These are phyloP conservation scores for Polyporus tsugae DNA, from an alignment of 1,284 basidiomycete genomes.

Conservation along the genomic window DNA sequence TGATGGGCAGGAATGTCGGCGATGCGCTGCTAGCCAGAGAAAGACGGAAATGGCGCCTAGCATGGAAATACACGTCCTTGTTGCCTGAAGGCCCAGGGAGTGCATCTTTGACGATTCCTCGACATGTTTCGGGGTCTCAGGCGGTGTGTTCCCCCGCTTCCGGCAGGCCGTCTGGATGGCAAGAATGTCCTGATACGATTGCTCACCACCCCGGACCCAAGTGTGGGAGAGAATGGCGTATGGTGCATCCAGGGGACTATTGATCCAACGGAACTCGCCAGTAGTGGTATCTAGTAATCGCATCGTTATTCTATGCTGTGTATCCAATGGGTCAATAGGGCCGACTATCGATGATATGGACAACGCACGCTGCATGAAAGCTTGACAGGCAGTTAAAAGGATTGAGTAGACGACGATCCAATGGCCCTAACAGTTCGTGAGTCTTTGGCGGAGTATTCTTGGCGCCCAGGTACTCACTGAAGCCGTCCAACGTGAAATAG, in stretches of 20 bases:
- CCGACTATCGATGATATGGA: background rate
- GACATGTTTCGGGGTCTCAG: background rate
- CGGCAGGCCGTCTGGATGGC: background rate
- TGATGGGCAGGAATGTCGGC: background rate
- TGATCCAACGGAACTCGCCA: slow-evolving; percentile 3
- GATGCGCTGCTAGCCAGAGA: background rate
- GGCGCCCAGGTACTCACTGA: background rate
- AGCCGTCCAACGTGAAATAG: background rate
- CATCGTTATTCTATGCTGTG: background rate
- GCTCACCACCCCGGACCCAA: slow-evolving; percentile 1
- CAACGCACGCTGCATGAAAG: background rate
- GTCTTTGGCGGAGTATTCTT: background rate
- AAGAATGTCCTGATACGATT: slow-evolving; percentile 7
- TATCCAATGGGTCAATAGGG: background rate
- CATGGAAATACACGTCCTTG: background rate
- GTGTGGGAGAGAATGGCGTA: slow-evolving; percentile 18
- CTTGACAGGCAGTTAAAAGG: background rate
- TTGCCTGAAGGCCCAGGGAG: background rate
- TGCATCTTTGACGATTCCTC: background rate
- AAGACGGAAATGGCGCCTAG: background rate
- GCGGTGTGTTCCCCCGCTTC: too few relatives aligned
- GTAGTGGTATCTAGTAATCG: slow-evolving; percentile 5
- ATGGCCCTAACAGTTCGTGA: background rate
- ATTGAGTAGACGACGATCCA: background rate
- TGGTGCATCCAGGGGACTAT: background rate